phyloP scores from a whole-genome alignment of 1,284 basidiomycete genomes.

The Peniophora sp. region DNA sequence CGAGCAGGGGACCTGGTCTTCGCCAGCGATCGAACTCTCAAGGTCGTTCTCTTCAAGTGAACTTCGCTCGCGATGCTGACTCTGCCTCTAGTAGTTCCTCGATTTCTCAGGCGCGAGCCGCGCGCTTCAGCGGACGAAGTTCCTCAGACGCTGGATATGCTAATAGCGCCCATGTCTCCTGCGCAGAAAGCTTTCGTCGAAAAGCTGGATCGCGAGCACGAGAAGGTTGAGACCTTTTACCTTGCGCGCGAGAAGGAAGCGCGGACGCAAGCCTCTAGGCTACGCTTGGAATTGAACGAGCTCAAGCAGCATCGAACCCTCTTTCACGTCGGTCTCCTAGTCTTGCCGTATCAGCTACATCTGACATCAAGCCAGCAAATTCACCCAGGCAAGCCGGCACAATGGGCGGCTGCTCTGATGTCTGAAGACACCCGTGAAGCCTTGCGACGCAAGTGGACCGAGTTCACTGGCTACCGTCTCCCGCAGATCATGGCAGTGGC shows the following conservation, averaged over 20 bases:
- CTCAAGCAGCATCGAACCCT: constrained; percentile 63
- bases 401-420: neutral
- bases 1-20: neutral
- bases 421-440: neutral
- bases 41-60: neutral
- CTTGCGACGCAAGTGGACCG: neutral
- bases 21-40: constrained; percentile 5
- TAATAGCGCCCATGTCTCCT: constrained; percentile 43
- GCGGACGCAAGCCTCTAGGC: constrained; percentile 13
- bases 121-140: neutral
- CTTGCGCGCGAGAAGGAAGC: constrained; percentile 61
- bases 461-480: neutral
- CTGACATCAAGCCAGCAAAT: neutral
- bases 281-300: constrained; percentile 59
- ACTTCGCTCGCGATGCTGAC: too few relatives aligned
- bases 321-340: constrained; percentile 45
- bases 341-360: neutral
- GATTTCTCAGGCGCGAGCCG: too few relatives aligned
- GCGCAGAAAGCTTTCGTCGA: constrained; percentile 70
- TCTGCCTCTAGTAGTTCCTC: too few relatives aligned
- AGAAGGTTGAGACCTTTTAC: constrained; percentile 84
- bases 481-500: neutral
- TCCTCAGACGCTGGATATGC: constrained; percentile 36
- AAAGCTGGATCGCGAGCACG: constrained; percentile 65
- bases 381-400: neutral